Evolutionary conservation across 2,329 filamentous ascomycete genomes (phyloP).

Genomic region (Aspergillus sergii): DNA sequence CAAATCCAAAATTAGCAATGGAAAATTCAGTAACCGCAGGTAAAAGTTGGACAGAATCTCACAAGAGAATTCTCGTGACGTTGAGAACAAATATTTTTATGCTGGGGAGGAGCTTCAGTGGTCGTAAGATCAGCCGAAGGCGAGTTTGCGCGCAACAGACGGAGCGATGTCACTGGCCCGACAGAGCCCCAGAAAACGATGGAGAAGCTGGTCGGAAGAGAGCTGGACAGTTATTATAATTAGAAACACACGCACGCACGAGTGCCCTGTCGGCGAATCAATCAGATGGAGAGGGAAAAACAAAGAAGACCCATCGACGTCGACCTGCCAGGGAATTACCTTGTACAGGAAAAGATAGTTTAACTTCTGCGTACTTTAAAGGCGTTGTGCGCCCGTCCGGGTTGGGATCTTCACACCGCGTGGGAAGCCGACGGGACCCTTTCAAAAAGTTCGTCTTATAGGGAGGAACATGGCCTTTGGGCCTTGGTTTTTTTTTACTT

Average conservation of each 20-base stretch:
- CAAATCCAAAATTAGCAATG: background rate
- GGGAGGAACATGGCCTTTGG: background rate
- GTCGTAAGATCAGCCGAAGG: constrained; percentile 5
- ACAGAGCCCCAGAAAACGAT: background rate
- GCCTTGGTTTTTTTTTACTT: background rate
- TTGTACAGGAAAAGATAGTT: background rate
- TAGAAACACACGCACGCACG: background rate
- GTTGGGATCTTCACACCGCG: constrained; percentile 21
- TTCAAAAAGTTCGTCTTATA: background rate
- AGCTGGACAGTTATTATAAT: background rate
- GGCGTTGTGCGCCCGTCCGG: constrained; percentile 6
- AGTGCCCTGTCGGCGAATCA: background rate
- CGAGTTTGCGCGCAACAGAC: constrained; percentile 6
- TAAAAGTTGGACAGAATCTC: background rate
- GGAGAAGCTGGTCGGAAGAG: background rate
- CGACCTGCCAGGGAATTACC: background rate
- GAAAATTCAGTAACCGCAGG: background rate
- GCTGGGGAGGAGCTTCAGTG: background rate
- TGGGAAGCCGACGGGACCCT: background rate
- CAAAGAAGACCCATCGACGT: background rate
- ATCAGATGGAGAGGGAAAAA: background rate
- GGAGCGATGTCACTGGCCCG: constrained; percentile 1
- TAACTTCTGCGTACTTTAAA: background rate
- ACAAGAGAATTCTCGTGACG: background rate
- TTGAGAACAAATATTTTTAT: constrained; percentile 1